Base-by-base conservation (phyloP, 2,329 filamentous ascomycete genomes). In the Aspergillus pseudonomiae region DNA sequence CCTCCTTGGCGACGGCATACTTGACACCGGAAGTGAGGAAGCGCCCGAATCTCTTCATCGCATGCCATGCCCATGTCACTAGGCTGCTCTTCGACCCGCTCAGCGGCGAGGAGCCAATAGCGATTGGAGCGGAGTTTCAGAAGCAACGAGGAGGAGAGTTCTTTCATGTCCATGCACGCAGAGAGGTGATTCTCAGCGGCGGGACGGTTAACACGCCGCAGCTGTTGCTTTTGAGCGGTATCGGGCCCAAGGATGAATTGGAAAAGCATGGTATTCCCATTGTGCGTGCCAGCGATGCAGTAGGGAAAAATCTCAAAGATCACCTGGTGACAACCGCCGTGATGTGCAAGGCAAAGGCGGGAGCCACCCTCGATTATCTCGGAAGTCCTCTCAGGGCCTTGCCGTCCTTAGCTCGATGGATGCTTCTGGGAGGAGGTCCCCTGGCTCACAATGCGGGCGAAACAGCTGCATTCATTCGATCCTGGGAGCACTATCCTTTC, bases 161-260 rank as follows among this genome's bases (percentile, higher is more conserved):
- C 11, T 67, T 66, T 48, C 21, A 67, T 16, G 67, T 69, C 9
- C 67, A 69, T 39, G 67, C 67, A 1, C 39, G 60, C 19, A 34
- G 59, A 2, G 73, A 77, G 63, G 69, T 76, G 19, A 72, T 78
- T n/a, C 39, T 76, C 43, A 71, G 63, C 12, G 70, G 71, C 1
- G 76, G 76, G 14, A 56, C 73, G 6, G 67, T 74, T 43, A 68
- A 73, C n/a, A 76, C 74, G 0, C 76, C 76, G 0, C 70, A 77
- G 54, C 36, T 73, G 1, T 68, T 78, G 12, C 66, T 75, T 64
- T 67, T 74, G 9, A 77, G 74, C 24, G 76, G 76, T 9, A 68
- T 78, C 34, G 76, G 76, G n/a, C 72, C 75, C 6, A 57, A 64
- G 11, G 63, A 72, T 1, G 63, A 68, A 16, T 69, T 77, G 3